phyloP scores from a whole-genome alignment of 164 flowering plant genomes.

The Berberis vulgaris region DNA sequence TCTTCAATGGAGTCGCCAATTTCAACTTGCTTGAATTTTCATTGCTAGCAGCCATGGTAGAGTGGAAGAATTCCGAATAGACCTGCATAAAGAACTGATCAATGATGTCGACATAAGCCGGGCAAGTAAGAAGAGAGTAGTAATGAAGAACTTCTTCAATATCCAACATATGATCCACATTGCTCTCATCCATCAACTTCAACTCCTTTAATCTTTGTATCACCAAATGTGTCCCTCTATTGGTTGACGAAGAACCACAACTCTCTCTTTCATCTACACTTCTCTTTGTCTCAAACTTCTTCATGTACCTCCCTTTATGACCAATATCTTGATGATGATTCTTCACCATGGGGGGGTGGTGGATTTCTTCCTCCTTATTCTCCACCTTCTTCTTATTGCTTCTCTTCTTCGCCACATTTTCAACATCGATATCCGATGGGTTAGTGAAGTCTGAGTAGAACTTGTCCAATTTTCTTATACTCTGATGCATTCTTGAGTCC shows the following conservation, averaged over 20 bases:
- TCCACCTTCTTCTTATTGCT: slow-evolving; percentile 5
- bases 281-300: slow-evolving; percentile 2
- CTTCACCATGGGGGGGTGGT: not conserved
- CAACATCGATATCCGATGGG: slow-evolving; percentile 19
- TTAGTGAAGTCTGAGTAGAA: slow-evolving; percentile 23
- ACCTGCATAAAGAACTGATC: slow-evolving; percentile 62
- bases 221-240: slow-evolving; percentile 17
- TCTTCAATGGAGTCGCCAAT: not conserved
- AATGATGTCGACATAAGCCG: slow-evolving; percentile 69
- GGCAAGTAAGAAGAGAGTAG: slow-evolving; percentile 69
- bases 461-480: slow-evolving; percentile 22
- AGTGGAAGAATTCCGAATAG: slow-evolving; percentile 29
- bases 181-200: slow-evolving; percentile 43
- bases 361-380: slow-evolving; percentile 15
- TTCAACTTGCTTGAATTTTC: too few species aligned
- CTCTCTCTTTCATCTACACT: slow-evolving; percentile 8
- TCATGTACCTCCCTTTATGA: slow-evolving; percentile 15
- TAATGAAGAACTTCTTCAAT: slow-evolving; percentile 69
- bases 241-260: not conserved
- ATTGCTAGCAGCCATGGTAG: not conserved
- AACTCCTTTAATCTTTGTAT: slow-evolving; percentile 53
- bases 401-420: slow-evolving; percentile 11
- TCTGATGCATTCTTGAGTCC: slow-evolving; percentile 13
- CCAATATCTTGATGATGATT: not conserved
- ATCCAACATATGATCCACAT: slow-evolving; percentile 59